phyloP scores from a whole-genome alignment of 768 basidiomycete genomes.

The Porphyrellus cyaneotinctus region DNA sequence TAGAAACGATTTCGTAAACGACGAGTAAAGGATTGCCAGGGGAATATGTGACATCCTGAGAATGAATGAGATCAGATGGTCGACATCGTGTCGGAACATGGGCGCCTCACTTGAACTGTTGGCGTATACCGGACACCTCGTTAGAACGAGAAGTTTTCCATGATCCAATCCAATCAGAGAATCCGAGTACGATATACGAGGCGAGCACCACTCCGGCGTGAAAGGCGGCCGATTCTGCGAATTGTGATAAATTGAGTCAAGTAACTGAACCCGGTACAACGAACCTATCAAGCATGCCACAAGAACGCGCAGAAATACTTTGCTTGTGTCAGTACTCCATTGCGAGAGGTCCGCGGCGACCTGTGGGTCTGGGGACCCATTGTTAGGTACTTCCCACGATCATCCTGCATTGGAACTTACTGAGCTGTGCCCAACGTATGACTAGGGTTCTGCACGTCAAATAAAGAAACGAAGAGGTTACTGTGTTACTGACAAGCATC shows the following conservation, averaged over 20 bases:
- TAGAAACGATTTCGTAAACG: conserved; percentile 77
- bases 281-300: conserved; percentile 62
- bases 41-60: conserved; percentile 68
- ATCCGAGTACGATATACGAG: conserved; percentile 48
- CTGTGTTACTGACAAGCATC: conserved; percentile 62
- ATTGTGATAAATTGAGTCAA: not conserved
- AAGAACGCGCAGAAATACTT: conserved; percentile 54
- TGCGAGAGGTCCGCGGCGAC: conserved; percentile 37
- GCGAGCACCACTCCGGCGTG: conserved; percentile 62
- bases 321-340: conserved; percentile 51
- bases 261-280: conserved; percentile 3
- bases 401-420: conserved; percentile 33
- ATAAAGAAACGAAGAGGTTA: not conserved
- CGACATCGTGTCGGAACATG: too few relatives aligned
- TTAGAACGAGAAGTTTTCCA: conserved; percentile 18
- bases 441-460: conserved; percentile 38
- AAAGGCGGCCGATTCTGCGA: conserved; percentile 71
- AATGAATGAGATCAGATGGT: not conserved
- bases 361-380: conserved; percentile 35
- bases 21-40: conserved; percentile 78
- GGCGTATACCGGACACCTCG: conserved; percentile 47
- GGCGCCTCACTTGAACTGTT: conserved; percentile 53
- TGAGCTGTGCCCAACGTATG: conserved; percentile 73
- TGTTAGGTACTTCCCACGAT: not conserved
- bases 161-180: conserved; percentile 35